phyloP scores from a whole-genome alignment of 768 basidiomycete species.

The Phlebiopsis gigantea region DNA sequence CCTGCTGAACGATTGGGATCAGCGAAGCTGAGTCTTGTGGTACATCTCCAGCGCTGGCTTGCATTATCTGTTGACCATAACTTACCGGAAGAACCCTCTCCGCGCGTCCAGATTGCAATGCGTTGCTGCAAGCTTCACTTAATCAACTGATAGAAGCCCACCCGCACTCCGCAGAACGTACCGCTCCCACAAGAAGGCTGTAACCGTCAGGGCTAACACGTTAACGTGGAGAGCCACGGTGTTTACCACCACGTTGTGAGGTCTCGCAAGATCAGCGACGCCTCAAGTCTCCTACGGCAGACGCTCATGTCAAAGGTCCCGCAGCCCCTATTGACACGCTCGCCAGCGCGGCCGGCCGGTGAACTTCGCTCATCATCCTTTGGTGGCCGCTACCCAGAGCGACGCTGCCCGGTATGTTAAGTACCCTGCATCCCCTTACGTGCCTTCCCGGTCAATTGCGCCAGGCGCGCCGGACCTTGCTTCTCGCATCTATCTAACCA shows the following conservation, averaged over 20 bases:
- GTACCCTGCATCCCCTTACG: background rate
- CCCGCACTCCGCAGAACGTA: background rate
- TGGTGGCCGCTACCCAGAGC: background rate
- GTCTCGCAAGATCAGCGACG: background rate
- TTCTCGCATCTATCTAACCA: background rate
- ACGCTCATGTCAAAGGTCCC: too few relatives aligned
- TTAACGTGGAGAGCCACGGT: background rate
- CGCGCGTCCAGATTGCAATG: background rate
- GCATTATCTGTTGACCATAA: background rate
- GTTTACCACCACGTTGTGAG: background rate
- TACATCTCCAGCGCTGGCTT: background rate
- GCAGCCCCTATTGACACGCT: too few relatives aligned
- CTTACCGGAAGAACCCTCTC: background rate
- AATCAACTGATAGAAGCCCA: background rate
- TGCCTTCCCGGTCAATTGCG: background rate
- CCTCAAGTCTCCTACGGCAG: too few relatives aligned
- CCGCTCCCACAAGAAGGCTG: background rate
- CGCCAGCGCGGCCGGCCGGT: background rate
- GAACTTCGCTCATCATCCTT: background rate
- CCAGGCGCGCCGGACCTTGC: background rate
- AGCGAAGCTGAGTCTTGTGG: background rate
- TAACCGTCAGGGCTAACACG: background rate
- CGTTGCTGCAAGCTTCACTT: background rate
- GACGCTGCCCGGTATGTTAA: background rate
- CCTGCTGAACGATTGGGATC: background rate